Percentiles rank a stretch among this genome's conserved stretches.
Evolutionary conservation across 352 stramenopile genomes (phyloP).

Genomic region (Peronosclerospora sorghi): DNA sequence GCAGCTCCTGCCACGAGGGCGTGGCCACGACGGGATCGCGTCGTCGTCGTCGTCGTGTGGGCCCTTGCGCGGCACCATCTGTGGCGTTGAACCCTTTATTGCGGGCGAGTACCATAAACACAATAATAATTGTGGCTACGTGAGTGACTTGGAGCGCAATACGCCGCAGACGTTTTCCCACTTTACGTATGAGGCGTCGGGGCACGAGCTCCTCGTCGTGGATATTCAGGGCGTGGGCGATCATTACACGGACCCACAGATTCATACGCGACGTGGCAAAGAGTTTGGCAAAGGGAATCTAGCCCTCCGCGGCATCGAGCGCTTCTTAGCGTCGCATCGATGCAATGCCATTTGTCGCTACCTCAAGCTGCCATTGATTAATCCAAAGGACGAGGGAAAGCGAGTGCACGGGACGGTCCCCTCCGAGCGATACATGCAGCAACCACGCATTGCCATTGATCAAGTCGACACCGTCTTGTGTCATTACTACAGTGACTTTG

Average conservation of each 20-base stretch:
- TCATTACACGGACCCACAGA: constrained; percentile 93
- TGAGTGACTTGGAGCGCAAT: constrained; percentile 70
- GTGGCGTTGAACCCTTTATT: constrained; percentile 69
- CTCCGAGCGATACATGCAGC: constrained; percentile 59
- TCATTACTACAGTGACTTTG: constrained; percentile 69
- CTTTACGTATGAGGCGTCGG: constrained; percentile 86
- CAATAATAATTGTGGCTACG: constrained; percentile 79
- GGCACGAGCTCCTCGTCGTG: constrained; percentile 87
- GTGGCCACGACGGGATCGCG: no score
- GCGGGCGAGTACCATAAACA: constrained; percentile 75
- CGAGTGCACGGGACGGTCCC: constrained; percentile 46
- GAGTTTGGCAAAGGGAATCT: constrained; percentile 82
- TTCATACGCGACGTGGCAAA: constrained; percentile 72
- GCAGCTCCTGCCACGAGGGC: constrained; percentile 39
- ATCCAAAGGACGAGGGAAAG: constrained; percentile 42
- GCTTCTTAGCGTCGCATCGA: constrained; percentile 62
- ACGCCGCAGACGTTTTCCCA: constrained; percentile 86
- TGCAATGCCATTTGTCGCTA: constrained; percentile 80
- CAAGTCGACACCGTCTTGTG: constrained; percentile 53
- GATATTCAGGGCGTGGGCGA: constrained; percentile 93
- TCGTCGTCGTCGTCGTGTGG: no score
- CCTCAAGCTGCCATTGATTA: constrained; percentile 59
- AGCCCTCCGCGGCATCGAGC: constrained; percentile 49
- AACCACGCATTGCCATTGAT: constrained; percentile 40
- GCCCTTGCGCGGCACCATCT: constrained; percentile 58